These are phyloP conservation scores for Poterioochromonas sp. DNA, from an alignment of 352 stramenopile species.

Conservation along the genomic window DNA sequence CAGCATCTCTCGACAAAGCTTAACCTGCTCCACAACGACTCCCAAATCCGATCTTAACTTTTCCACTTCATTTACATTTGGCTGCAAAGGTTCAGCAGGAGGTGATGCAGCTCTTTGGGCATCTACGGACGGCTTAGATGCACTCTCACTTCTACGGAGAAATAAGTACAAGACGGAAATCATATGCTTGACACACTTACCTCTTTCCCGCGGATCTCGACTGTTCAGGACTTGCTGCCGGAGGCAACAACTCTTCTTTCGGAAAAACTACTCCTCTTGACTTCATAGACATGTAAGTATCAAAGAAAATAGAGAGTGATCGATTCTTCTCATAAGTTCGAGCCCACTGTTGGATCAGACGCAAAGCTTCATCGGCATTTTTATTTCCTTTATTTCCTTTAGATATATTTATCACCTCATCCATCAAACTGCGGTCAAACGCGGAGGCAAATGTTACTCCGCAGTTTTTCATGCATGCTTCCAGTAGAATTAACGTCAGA, in stretches of 20 bases:
- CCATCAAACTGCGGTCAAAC: constrained; percentile 42
- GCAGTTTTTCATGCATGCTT: constrained; percentile 49
- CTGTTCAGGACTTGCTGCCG: background rate
- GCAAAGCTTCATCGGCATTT: constrained; percentile 39
- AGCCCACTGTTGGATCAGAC: constrained; percentile 46
- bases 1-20: constrained; percentile 45
- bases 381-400: constrained; percentile 37
- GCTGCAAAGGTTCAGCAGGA: background rate
- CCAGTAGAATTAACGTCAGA: constrained; percentile 34
- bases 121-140: constrained; percentile 35
- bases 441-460: constrained; percentile 37
- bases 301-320: constrained; percentile 36
- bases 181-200: too few relatives aligned
- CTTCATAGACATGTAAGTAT: constrained; percentile 35
- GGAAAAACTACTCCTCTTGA: background rate
- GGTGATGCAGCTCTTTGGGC: background rate
- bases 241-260: constrained; percentile 29
- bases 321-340: constrained; percentile 39
- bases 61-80: constrained; percentile 29
- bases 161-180: constrained; percentile 3
- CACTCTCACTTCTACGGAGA: too few relatives aligned
- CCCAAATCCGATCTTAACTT: constrained; percentile 40
- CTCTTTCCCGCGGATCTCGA: too few relatives aligned
- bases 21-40: constrained; percentile 42
- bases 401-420: constrained; percentile 35